These are phyloP conservation scores for Parietichytrium sp. DNA, from an alignment of 108 stramenopile species.

Conservation along the genomic window DNA sequence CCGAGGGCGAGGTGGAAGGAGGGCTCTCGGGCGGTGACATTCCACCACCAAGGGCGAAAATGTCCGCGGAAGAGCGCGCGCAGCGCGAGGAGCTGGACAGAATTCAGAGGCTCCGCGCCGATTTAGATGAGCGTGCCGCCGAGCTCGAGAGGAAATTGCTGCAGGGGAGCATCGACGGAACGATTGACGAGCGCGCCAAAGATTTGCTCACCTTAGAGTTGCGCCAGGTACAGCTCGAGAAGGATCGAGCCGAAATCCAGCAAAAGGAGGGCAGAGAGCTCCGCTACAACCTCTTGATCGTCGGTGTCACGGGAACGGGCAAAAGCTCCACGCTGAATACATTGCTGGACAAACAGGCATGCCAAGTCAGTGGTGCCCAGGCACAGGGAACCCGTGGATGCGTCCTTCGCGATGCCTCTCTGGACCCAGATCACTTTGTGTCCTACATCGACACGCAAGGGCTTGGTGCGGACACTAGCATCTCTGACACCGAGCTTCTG, in stretches of 20 bases:
- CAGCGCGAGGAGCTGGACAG: conserved; percentile 19
- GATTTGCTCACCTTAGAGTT: conserved; percentile 20
- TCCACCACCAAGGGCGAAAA: neutral
- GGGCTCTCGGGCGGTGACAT: neutral
- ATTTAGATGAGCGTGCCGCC: conserved; percentile 11
- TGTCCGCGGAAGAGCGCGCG: conserved; percentile 26
- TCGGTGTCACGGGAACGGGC: conserved; percentile 14
- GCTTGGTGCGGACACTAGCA: conserved; percentile 26
- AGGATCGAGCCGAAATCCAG: neutral
- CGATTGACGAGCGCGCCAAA: conserved; percentile 25
- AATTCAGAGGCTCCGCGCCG: conserved; percentile 2
- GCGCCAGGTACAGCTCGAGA: conserved; percentile 22
- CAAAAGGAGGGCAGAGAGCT: conserved; percentile 30
- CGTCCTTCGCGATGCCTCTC: conserved; percentile 32
- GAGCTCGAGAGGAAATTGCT: conserved; percentile 31
- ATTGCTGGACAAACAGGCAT: conserved; percentile 21
- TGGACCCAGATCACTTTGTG: conserved; percentile 21
- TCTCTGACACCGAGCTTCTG: conserved; percentile 29
- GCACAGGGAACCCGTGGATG: conserved; percentile 17
- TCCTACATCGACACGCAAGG: conserved; percentile 35
- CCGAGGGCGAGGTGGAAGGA: neutral
- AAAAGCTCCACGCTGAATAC: conserved; percentile 32
- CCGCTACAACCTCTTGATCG: neutral
- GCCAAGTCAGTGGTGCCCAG: conserved; percentile 11
- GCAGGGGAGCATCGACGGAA: neutral